Percentiles rank a stretch among this genome's conserved stretches.
Evolutionary conservation across 345 rosid genomes (phyloP).

Genomic region (Streptanthus diversifolius): DNA sequence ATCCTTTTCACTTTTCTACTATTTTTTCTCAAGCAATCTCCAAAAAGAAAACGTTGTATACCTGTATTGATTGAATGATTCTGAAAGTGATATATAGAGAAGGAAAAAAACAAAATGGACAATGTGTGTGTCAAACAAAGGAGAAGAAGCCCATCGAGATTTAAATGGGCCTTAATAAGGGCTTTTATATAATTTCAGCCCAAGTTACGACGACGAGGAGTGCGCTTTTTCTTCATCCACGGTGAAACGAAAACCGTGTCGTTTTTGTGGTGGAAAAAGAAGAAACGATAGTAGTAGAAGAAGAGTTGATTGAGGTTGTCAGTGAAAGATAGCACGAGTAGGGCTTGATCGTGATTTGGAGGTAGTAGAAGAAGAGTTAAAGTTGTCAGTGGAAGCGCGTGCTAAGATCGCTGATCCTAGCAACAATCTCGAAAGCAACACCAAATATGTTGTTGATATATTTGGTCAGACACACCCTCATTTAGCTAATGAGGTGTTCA

Average conservation of each 20-base stretch:
- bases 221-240: neutral
- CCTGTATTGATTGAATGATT: neutral
- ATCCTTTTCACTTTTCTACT: neutral
- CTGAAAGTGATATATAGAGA: neutral
- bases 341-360: constrained; percentile 86
- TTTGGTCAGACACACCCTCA: constrained; percentile 89
- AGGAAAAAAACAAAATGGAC: neutral
- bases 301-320: constrained; percentile 84
- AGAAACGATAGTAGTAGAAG: constrained; percentile 58
- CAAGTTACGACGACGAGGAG: neutral
- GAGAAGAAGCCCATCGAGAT: neutral
- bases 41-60: neutral
- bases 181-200: neutral
- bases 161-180: neutral
- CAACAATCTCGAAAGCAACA: constrained; percentile 59
- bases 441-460: constrained; percentile 81
- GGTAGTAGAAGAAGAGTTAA: constrained; percentile 81
- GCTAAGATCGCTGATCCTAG: constrained; percentile 69
- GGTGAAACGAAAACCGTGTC: constrained; percentile 1
- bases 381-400: constrained; percentile 76
- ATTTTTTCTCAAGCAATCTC: neutral
- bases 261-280: neutral
- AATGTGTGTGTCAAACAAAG: neutral
- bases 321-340: constrained; percentile 69
- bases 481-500: constrained; percentile 75